phyloP scores from a whole-genome alignment of 1,139 yeast species.

The Casaregolazyma lundiana region DNA sequence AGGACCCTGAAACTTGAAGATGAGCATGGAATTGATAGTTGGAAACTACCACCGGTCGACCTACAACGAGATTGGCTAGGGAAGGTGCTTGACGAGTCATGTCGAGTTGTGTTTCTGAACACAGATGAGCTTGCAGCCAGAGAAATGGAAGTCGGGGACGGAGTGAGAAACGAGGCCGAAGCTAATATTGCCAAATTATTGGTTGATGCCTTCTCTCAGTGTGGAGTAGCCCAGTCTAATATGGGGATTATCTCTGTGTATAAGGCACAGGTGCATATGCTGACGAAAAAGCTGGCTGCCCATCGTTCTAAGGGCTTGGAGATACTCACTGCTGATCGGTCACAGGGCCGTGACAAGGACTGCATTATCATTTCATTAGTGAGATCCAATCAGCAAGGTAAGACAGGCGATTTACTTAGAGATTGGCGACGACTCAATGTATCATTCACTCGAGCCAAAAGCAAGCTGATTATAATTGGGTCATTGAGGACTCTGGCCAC shows the following conservation, averaged over 20 bases:
- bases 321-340: slow-evolving; percentile 88
- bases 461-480: slow-evolving; percentile 79
- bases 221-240: slow-evolving; percentile 56
- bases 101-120: slow-evolving; percentile 63
- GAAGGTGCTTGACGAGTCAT: slow-evolving; percentile 40
- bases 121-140: slow-evolving; percentile 63
- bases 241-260: slow-evolving; percentile 90
- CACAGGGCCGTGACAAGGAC: slow-evolving; percentile 93
- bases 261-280: slow-evolving; percentile 66
- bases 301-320: slow-evolving; percentile 49
- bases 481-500: slow-evolving; percentile 59
- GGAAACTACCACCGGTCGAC: slow-evolving; percentile 12
- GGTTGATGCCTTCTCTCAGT: slow-evolving; percentile 50
- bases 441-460: slow-evolving; percentile 85
- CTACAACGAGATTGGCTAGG: slow-evolving; percentile 40
- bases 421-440: slow-evolving; percentile 95
- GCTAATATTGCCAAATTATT: slow-evolving; percentile 60
- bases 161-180: slow-evolving; percentile 64
- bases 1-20: slow-evolving; percentile 43
- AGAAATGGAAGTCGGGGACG: slow-evolving; percentile 57
- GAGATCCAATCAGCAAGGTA: slow-evolving; percentile 63
- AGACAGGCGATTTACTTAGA: slow-evolving; percentile 70
- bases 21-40: slow-evolving; percentile 14
- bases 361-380: slow-evolving; percentile 85
- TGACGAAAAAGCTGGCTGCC: slow-evolving; percentile 43